A percentile compares a stretch with the other conserved stretches of the same genome.
Evolutionary conservation across 768 basidiomycete genomes (phyloP).

Genomic region (Stropharia rugosoannulata): DNA sequence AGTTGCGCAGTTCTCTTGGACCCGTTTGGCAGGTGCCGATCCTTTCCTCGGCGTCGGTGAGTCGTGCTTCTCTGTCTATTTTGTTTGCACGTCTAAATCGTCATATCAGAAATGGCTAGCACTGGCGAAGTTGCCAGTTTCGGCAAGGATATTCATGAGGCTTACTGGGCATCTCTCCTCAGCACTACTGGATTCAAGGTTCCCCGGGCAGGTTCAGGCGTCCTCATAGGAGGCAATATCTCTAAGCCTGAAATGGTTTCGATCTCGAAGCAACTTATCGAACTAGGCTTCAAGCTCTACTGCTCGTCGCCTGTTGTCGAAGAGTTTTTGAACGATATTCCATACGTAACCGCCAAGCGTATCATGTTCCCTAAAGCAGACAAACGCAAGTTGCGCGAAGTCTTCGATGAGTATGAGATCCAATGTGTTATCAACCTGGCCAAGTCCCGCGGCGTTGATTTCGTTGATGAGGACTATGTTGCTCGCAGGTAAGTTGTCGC

Average conservation of each 20-base stretch:
- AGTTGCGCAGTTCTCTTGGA: conserved; percentile 98
- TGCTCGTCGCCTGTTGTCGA: conserved; percentile 82
- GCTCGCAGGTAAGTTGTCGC: conserved; percentile 68
- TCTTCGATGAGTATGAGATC: conserved; percentile 93
- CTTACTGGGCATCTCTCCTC: conserved; percentile 93
- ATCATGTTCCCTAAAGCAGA: conserved; percentile 97
- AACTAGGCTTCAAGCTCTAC: conserved; percentile 95
- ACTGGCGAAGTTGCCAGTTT: conserved; percentile 98
- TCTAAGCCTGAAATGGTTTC: conserved; percentile 82
- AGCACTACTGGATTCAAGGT: conserved; percentile 96
- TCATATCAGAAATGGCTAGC: conserved; percentile 85
- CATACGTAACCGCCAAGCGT: conserved; percentile 77
- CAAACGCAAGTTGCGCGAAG: conserved; percentile 92
- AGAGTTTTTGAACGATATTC: conserved; percentile 74
- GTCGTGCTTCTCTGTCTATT: conserved; percentile 27
- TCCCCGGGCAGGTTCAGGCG: conserved; percentile 80
- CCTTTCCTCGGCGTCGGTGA: conserved; percentile 93
- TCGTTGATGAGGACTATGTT: conserved; percentile 93
- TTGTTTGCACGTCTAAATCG: conserved; percentile 5
- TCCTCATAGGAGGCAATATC: conserved; percentile 91
- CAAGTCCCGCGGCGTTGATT: conserved; percentile 68
- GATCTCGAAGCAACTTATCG: conserved; percentile 76
- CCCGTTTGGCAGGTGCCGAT: conserved; percentile 91
- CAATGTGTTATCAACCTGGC: conserved; percentile 94
- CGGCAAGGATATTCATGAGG: conserved; percentile 91